Conservation (phyloP, 164 flowering plant genomes). For the Echeveria elegans region DNA sequence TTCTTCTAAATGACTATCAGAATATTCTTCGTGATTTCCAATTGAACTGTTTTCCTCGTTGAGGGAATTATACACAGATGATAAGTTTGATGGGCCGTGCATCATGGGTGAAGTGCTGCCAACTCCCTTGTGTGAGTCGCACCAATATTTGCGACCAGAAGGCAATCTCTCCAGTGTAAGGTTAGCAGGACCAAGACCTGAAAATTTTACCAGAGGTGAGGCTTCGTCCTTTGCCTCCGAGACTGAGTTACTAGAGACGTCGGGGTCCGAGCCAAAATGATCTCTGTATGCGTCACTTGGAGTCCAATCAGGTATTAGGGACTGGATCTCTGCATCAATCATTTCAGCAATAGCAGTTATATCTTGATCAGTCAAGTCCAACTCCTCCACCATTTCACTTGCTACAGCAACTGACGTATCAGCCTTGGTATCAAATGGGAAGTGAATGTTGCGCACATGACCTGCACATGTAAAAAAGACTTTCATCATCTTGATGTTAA, state of each 20-base stretch:
- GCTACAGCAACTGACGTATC: conserved; percentile 87
- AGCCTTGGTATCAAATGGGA: conserved; percentile 76
- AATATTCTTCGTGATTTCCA: conserved; percentile 19
- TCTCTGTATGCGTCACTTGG: conserved; percentile 29
- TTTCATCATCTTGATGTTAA: neutral
- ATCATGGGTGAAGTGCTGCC: conserved; percentile 40
- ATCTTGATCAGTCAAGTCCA: conserved; percentile 89
- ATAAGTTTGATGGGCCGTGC: conserved; percentile 25
- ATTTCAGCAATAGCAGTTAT: conserved; percentile 78
- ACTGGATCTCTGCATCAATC: conserved; percentile 71
- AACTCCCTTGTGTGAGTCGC: conserved; percentile 49
- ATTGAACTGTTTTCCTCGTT: conserved; percentile 10
- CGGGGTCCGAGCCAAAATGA: conserved; percentile 17
- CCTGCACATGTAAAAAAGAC: conserved; percentile 32
- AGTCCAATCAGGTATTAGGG: conserved; percentile 61
- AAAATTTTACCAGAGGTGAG: conserved; percentile 21
- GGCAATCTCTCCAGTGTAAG: conserved; percentile 56
- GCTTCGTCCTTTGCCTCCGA: conserved; percentile 29
- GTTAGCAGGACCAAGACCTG: conserved; percentile 18
- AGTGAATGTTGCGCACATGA: conserved; percentile 74
- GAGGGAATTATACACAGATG: conserved; percentile 16
- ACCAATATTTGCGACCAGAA: conserved; percentile 79
- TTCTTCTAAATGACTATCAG: conserved; percentile 10
- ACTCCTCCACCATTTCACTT: conserved; percentile 93
- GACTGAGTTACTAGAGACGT: conserved; percentile 16